Percentiles rank a stretch among this genome's conserved stretches.
Evolutionary conservation across 345 rosid genomes (phyloP).

Genomic region (Linum trigynum): DNA sequence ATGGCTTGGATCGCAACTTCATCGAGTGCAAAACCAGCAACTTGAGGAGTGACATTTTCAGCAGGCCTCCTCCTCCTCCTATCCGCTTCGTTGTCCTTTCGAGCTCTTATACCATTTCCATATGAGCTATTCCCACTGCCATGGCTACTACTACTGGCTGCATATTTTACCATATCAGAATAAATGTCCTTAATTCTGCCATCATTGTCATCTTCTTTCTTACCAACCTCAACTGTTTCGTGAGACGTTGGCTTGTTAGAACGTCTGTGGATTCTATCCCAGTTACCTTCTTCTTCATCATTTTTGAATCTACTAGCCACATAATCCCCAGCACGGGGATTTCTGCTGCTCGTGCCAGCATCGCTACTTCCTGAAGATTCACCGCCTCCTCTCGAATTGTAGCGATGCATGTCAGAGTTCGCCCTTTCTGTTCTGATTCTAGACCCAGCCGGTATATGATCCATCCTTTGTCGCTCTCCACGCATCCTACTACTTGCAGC

Average conservation of each 20-base stretch:
- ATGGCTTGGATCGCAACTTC: conserved; percentile 52
- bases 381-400: conserved; percentile 9
- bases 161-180: conserved; percentile 20
- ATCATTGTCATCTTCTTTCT: conserved; percentile 16
- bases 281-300: conserved; percentile 11
- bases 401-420: conserved; percentile 28
- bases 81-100: conserved; percentile 16
- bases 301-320: conserved; percentile 23
- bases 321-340: conserved; percentile 19
- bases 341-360: conserved; percentile 11
- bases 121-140: conserved; percentile 22
- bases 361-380: conserved; percentile 20
- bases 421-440: conserved; percentile 30
- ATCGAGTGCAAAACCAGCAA: conserved; percentile 41
- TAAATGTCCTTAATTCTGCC: conserved; percentile 22
- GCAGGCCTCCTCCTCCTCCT: conserved; percentile 13
- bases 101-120: conserved; percentile 16
- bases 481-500: conserved; percentile 8
- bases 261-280: conserved; percentile 12
- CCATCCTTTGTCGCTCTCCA: conserved; percentile 13
- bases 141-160: conserved; percentile 1
- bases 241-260: conserved; percentile 13
- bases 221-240: conserved; percentile 23
- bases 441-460: conserved; percentile 18
- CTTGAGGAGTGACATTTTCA: conserved; percentile 13